Evolutionary conservation across 108 stramenopile genomes (phyloP).

Genomic region (Cyclotella baltica): DNA sequence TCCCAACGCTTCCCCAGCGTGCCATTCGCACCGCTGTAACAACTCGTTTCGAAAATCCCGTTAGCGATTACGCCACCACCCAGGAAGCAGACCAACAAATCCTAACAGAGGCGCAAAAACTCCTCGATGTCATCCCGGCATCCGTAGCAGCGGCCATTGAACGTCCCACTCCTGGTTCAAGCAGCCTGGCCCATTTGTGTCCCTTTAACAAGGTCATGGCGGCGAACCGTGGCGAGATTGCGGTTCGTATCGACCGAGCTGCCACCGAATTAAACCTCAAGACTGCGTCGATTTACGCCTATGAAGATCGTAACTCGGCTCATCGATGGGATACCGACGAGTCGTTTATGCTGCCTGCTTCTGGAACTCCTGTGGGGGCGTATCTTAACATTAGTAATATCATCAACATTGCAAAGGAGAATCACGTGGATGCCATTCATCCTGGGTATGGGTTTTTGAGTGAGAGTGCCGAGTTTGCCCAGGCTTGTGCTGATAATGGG

Average conservation of each 20-base stretch:
- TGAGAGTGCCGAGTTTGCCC: slow-evolving; percentile 76
- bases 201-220: slow-evolving; percentile 49
- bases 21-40: background rate
- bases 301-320: slow-evolving; percentile 49
- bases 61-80: background rate
- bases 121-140: slow-evolving; percentile 5
- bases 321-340: slow-evolving; percentile 50
- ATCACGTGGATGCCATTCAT: slow-evolving; percentile 66
- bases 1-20: slow-evolving; percentile 3
- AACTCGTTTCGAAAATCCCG: background rate
- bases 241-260: slow-evolving; percentile 40
- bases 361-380: slow-evolving; percentile 70
- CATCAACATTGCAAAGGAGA: slow-evolving; percentile 63
- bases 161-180: background rate
- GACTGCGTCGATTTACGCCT: slow-evolving; percentile 42
- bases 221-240: slow-evolving; percentile 53
- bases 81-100: background rate
- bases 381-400: slow-evolving; percentile 72
- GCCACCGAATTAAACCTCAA: slow-evolving; percentile 49
- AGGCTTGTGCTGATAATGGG: slow-evolving; percentile 55
- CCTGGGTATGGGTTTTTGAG: slow-evolving; percentile 87
- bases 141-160: slow-evolving; percentile 4
- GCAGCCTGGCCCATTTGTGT: background rate
- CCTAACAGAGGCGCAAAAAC: slow-evolving; percentile 6
- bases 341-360: slow-evolving; percentile 50